phyloP scores from a whole-genome alignment of 257 asterid genomes.

The Solanum chmielewskii region DNA sequence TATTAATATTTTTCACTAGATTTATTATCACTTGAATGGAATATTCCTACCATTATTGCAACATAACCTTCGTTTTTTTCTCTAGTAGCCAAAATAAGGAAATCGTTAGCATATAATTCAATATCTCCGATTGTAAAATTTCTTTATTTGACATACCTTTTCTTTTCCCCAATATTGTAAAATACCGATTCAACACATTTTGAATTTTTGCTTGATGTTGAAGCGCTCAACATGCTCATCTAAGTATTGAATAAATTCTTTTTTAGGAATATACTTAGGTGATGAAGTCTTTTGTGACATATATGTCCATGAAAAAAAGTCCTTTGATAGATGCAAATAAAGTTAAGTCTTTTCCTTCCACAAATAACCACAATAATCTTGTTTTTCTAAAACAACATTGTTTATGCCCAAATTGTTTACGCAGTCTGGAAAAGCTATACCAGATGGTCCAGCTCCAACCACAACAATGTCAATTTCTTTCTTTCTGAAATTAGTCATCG shows the following conservation, averaged over 20 bases:
- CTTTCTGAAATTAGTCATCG: neutral
- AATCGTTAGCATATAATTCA: conserved; percentile 14
- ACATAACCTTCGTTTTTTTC: no score
- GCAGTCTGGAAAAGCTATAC: conserved; percentile 43
- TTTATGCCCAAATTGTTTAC: conserved; percentile 21
- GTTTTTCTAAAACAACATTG: conserved; percentile 39
- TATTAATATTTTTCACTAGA: no score
- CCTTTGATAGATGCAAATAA: conserved; percentile 44
- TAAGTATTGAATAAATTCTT: conserved; percentile 22
- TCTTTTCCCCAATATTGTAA: neutral
- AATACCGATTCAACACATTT: conserved; percentile 12
- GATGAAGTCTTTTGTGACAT: conserved; percentile 22
- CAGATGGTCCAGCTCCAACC: conserved; percentile 54
- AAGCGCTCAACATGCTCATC: conserved; percentile 22
- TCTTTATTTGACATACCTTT: conserved; percentile 17
- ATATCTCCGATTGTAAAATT: neutral
- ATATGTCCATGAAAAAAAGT: conserved; percentile 37
- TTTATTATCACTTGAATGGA: no score
- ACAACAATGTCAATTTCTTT: conserved; percentile 18
- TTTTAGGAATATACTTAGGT: conserved; percentile 29
- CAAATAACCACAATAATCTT: conserved; percentile 41
- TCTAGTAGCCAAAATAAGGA: conserved; percentile 26
- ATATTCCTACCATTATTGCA: no score
- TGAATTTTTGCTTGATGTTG: conserved; percentile 6
- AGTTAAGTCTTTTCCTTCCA: conserved; percentile 42